Percentiles rank a stretch among this genome's conserved stretches.
phyloP scores from a whole-genome alignment of 140 eudicot species.

The Flaveria floridana region DNA sequence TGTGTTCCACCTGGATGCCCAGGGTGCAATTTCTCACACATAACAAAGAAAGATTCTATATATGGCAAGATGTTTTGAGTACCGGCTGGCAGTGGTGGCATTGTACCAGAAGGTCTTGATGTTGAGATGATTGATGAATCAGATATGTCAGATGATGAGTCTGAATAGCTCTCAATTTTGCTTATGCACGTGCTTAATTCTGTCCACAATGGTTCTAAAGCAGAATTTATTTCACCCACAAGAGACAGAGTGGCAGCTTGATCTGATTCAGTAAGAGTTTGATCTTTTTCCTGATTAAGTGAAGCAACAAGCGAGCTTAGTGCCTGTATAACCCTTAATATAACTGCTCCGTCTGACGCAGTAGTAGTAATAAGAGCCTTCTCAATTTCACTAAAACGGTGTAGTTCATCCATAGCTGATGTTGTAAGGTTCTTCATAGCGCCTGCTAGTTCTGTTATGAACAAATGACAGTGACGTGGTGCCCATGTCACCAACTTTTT shows the following conservation, averaged over 20 bases:
- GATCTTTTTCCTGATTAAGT: conserved; percentile 54
- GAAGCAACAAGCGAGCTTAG: conserved; percentile 74
- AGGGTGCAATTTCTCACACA: conserved; percentile 92
- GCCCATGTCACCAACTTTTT: conserved; percentile 80
- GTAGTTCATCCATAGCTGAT: conserved; percentile 71
- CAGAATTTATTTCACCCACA: conserved; percentile 63
- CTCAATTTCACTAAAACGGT: conserved; percentile 65
- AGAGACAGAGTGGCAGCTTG: conserved; percentile 57
- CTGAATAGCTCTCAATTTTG: conserved; percentile 76
- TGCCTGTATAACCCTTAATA: conserved; percentile 85
- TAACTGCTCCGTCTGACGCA: conserved; percentile 77
- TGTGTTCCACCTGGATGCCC: conserved; percentile 54
- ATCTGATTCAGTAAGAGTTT: conserved; percentile 45
- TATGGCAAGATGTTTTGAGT: conserved; percentile 87
- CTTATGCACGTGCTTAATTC: conserved; percentile 88
- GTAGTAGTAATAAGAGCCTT: conserved; percentile 64
- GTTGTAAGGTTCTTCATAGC: conserved; percentile 64
- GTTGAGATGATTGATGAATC: conserved; percentile 41
- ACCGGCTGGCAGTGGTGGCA: conserved; percentile 96
- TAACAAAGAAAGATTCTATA: conserved; percentile 88
- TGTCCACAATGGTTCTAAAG: conserved; percentile 86
- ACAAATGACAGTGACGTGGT: conserved; percentile 70
- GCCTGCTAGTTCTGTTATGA: conserved; percentile 76
- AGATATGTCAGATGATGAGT: conserved; percentile 51
- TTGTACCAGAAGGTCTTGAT: conserved; percentile 65